These are phyloP conservation scores for Sporisorium scitamineum DNA, from an alignment of 1,284 basidiomycete species.

Conservation along the genomic window DNA sequence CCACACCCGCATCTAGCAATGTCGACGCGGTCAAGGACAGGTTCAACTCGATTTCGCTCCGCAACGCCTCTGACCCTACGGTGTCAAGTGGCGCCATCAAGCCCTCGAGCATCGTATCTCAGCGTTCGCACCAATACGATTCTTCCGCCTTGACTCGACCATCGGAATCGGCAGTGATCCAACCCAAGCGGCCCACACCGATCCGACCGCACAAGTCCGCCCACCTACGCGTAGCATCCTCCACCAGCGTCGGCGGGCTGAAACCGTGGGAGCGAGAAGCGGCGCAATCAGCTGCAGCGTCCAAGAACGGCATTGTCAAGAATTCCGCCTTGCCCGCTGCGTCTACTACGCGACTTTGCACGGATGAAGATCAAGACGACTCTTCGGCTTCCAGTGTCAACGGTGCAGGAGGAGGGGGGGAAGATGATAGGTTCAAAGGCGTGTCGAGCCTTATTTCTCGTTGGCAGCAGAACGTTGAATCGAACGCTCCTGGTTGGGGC, in stretches of 20 bases:
- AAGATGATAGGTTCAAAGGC: constrained; percentile 41
- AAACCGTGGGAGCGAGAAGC: constrained; percentile 63
- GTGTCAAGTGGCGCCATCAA: background rate
- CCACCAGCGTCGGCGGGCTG: constrained; percentile 1
- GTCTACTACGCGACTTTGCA: constrained; percentile 8
- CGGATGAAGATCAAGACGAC: background rate
- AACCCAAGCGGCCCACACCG: constrained; percentile 36
- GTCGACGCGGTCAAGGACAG: constrained; percentile 9
- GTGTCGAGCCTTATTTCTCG: constrained; percentile 40
- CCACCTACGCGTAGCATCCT: constrained; percentile 2
- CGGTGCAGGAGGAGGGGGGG: background rate
- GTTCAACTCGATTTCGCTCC: constrained; percentile 6
- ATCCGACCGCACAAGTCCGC: constrained; percentile 26
- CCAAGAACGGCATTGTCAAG: constrained; percentile 17
- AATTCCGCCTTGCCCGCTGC: constrained; percentile 22
- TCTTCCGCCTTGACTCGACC: too few species aligned
- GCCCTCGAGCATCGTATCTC: constrained; percentile 5
- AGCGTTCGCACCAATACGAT: too few species aligned
- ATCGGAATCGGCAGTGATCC: constrained; percentile 18
- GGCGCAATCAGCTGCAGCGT: constrained; percentile 29
- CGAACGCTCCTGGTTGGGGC: constrained; percentile 55
- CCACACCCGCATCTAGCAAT: too few species aligned
- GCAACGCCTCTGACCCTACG: background rate
- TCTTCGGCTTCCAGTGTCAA: too few species aligned
- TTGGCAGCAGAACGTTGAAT: constrained; percentile 53